These are phyloP conservation scores for Sclerotiophoma versabilis DNA, from an alignment of 2,329 filamentous ascomycete species.

Conservation along the genomic window DNA sequence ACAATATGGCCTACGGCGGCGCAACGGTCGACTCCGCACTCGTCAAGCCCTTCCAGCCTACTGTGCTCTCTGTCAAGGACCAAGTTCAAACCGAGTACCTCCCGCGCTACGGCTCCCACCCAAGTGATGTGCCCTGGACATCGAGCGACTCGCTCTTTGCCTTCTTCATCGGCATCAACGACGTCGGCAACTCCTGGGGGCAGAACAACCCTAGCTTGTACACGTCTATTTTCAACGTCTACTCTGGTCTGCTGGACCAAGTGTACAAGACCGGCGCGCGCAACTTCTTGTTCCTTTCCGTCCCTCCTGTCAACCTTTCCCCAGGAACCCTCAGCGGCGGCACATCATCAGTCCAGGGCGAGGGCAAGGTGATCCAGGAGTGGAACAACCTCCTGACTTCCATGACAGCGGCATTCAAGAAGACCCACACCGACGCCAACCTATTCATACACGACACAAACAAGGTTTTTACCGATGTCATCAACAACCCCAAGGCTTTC, in stretches of 20 bases:
- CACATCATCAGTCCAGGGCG: conserved; percentile 36
- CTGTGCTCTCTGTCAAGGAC: conserved; percentile 60
- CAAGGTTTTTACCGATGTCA: conserved; percentile 58
- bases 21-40: conserved; percentile 52
- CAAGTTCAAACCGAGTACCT: conserved; percentile 58
- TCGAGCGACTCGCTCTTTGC: conserved; percentile 56
- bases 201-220: conserved; percentile 45
- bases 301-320: conserved; percentile 59
- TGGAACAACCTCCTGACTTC: conserved; percentile 59
- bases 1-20: conserved; percentile 60
- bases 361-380: conserved; percentile 55
- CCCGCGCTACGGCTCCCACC: conserved; percentile 48
- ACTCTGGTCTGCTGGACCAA: conserved; percentile 46
- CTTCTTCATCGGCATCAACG: conserved; percentile 65
- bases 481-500: conserved; percentile 60
- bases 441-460: conserved; percentile 63
- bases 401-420: conserved; percentile 53
- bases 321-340: conserved; percentile 56
- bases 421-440: conserved; percentile 46
- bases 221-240: conserved; percentile 48
- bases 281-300: conserved; percentile 59
- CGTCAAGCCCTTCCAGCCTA: conserved; percentile 58
- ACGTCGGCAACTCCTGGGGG: conserved; percentile 60
- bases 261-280: conserved; percentile 56
- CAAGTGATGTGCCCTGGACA: conserved; percentile 52